Evolutionary conservation across 805 yeast species (phyloP).

Genomic region (Candida yuanshanica): DNA sequence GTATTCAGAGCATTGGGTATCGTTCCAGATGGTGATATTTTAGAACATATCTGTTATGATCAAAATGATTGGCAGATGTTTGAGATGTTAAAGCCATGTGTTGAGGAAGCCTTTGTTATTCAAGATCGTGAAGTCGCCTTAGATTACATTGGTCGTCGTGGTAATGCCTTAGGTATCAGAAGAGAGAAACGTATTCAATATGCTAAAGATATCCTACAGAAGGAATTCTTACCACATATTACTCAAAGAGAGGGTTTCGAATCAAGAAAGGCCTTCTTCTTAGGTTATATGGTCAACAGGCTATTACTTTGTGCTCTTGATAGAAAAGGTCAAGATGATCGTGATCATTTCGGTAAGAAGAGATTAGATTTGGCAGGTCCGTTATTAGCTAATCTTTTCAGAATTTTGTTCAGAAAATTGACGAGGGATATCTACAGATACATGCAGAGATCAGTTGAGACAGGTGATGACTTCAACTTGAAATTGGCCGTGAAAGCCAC

Average conservation of each 20-base stretch:
- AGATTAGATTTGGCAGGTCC: constrained; percentile 99
- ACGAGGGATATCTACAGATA: constrained; percentile 96
- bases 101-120: constrained; percentile 96
- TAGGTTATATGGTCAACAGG: constrained; percentile 97
- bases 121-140: constrained; percentile 98
- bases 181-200: constrained; percentile 97
- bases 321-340: constrained; percentile 96
- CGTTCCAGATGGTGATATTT: constrained; percentile 97
- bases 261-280: constrained; percentile 91
- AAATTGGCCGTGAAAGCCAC: constrained; percentile 95
- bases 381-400: constrained; percentile 87
- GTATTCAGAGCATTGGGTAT: constrained; percentile 98
- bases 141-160: constrained; percentile 98
- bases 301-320: constrained; percentile 91
- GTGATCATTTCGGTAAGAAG: constrained; percentile 99
- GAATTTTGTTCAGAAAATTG: constrained; percentile 87
- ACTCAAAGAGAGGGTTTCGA: constrained; percentile 97
- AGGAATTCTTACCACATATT: constrained; percentile 94
- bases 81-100: constrained; percentile 98
- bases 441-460: constrained; percentile 98
- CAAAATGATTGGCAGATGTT: constrained; percentile 99
- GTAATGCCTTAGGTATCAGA: constrained; percentile 92
- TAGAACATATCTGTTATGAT: constrained; percentile 97
- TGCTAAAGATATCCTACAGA: constrained; percentile 93
- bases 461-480: constrained; percentile 93